A percentile compares a stretch with the other conserved stretches of the same genome.
phyloP scores from a whole-genome alignment of 1,284 basidiomycete species.

The Farysia itapuensis region DNA sequence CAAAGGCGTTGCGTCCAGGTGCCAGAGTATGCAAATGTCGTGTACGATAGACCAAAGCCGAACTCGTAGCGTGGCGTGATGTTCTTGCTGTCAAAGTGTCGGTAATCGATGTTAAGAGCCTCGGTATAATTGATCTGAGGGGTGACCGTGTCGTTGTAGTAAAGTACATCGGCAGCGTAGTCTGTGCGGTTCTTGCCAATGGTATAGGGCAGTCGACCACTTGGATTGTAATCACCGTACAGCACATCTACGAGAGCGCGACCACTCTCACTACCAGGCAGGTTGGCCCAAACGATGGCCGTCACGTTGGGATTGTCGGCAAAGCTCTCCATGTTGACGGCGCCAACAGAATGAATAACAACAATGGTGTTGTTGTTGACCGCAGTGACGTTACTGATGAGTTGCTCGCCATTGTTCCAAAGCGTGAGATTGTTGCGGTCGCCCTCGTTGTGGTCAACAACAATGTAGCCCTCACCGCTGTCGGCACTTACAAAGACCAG shows the following conservation, averaged over 20 bases:
- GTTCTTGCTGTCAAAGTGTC: constrained; percentile 36
- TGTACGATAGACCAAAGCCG: constrained; percentile 50
- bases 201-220: constrained; percentile 50
- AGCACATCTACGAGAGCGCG: constrained; percentile 41
- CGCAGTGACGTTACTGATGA: constrained; percentile 38
- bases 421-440: constrained; percentile 78
- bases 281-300: constrained; percentile 42
- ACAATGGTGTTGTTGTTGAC: constrained; percentile 53
- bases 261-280: constrained; percentile 48
- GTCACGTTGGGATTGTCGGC: constrained; percentile 51
- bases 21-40: constrained; percentile 39
- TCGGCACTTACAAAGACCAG: constrained; percentile 67
- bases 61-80: constrained; percentile 49
- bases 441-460: constrained; percentile 60
- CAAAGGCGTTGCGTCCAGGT: constrained; percentile 27
- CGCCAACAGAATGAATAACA: constrained; percentile 42
- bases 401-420: constrained; percentile 73
- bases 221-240: constrained; percentile 48
- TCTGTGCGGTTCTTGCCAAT: constrained; percentile 46
- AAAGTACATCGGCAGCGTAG: constrained; percentile 40
- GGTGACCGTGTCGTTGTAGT: constrained; percentile 23
- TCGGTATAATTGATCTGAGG: constrained; percentile 53
- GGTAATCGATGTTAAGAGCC: constrained; percentile 44
- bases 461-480: constrained; percentile 62
- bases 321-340: constrained; percentile 45